Percentiles rank a stretch among this genome's conserved stretches.
phyloP scores from a whole-genome alignment of 805 yeast species.

The Starmerella potacharoeniae region DNA sequence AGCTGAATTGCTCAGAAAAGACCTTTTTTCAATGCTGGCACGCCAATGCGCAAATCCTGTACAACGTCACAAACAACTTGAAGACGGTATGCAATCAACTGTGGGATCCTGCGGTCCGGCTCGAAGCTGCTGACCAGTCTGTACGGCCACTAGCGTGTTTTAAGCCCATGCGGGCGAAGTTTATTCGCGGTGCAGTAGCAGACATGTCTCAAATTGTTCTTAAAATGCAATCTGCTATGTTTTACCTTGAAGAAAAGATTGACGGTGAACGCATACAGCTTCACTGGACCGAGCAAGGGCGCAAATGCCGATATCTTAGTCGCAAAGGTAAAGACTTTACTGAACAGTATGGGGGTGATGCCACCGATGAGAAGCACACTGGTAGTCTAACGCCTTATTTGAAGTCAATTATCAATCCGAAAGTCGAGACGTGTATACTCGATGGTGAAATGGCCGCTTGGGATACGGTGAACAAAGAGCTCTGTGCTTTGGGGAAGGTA shows the following conservation, averaged over 20 bases:
- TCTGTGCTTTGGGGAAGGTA: conserved; percentile 73
- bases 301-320: conserved; percentile 1
- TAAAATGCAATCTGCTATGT: conserved; percentile 22
- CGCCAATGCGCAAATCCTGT: conserved; percentile 60
- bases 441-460: conserved; percentile 95
- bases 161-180: conserved; percentile 64
- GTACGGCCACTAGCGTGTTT: conserved; percentile 46
- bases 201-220: conserved; percentile 38
- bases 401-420: neutral
- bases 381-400: conserved; percentile 50
- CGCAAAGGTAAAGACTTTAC: conserved; percentile 66
- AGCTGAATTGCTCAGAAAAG: conserved; percentile 48
- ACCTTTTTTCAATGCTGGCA: conserved; percentile 56
- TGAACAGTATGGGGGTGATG: conserved; percentile 45
- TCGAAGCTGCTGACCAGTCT: conserved; percentile 34
- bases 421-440: conserved; percentile 37
- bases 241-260: conserved; percentile 77
- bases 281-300: conserved; percentile 40
- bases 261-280: conserved; percentile 85
- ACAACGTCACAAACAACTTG: conserved; percentile 54
- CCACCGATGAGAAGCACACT: conserved; percentile 27
- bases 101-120: conserved; percentile 37
- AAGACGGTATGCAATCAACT: conserved; percentile 49
- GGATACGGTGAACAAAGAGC: conserved; percentile 41
- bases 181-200: conserved; percentile 40